Base-by-base conservation (phyloP, 1,139 yeast species). In the Ogataea hybrid region DNA sequence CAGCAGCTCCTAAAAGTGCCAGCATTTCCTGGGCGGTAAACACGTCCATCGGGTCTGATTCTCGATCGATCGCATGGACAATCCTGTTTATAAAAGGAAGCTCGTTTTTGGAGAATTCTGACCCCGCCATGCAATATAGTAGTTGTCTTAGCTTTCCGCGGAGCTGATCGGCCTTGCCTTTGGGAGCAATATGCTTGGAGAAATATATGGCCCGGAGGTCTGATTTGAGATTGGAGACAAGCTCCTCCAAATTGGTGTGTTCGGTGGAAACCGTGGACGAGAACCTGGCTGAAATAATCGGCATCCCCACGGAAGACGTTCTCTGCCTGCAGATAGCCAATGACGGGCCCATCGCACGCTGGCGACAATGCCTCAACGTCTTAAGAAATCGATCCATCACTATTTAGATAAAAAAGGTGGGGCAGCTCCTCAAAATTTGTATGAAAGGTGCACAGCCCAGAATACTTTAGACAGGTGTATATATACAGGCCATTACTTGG, bases 41-140 rank as follows among this genome's bases (percentile, higher is more conserved):
- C 6, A 48, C 46, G 28, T 54, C 58, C n/a, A 46, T 22, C 7
- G 62, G 61, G 7, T 45, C 36, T 4, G 46, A 48, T 3, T 50
- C 51, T 25, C 52, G 49, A 40, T 57, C 63, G 17, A 60, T 53
- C 9, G 48, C 56, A 41, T 59, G 60, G 5, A 60, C 48, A 7
- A 58, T 50, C 20, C 57, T 45, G 38, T 57, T 55, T 11, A 59
- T 43, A 39, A 58, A 56, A 2, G 58, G 51, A 17, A 59, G 37
- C 27, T 59, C 61, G n/a, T 41, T 42, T 14, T 47, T 49, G 2
- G 47, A 31, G 35, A 59, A 54, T 37, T 54, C 57, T 3, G 47
- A 44, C 18, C 50, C 40, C 3, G 55, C 49, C 27, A 56, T 41
- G 6, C 42, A 28, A 2, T 41, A 22, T 7, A 59, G 46, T 8